Percentiles rank a stretch among this genome's conserved stretches.
Evolutionary conservation across 257 asterid species (phyloP).

Genomic region (Solanum virginianum): DNA sequence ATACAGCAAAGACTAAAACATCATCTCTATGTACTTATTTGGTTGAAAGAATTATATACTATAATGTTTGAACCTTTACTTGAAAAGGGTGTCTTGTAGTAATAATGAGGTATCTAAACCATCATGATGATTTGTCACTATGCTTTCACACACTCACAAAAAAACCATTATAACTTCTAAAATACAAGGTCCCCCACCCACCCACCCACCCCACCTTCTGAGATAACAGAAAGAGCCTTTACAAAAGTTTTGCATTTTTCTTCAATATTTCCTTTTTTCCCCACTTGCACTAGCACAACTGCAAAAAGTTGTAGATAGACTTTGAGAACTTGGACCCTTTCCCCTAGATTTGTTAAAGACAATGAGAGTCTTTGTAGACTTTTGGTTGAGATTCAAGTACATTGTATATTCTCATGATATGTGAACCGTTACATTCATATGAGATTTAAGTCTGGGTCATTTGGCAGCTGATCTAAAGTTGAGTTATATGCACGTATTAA

Average conservation of each 20-base stretch:
- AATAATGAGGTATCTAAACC: slow-evolving; percentile 16
- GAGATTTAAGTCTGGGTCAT: too few relatives aligned
- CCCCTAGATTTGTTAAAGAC: background rate
- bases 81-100: background rate
- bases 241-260: slow-evolving; percentile 5
- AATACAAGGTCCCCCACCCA: background rate
- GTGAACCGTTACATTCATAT: background rate
- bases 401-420: background rate
- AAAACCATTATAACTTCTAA: slow-evolving; percentile 15
- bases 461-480: background rate
- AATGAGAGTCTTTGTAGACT: background rate
- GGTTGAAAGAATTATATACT: background rate
- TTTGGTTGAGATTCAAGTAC: background rate
- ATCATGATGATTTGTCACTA: slow-evolving; percentile 11
- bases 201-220: slow-evolving; percentile 3
- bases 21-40: background rate
- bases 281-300: slow-evolving; percentile 3
- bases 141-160: slow-evolving; percentile 11
- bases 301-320: background rate
- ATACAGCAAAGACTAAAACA: background rate
- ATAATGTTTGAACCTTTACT: background rate
- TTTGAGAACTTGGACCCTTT: background rate
- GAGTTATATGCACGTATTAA: background rate
- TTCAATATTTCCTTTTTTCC: slow-evolving; percentile 7
- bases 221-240: slow-evolving; percentile 12